Percentiles rank a stretch among this genome's conserved stretches.
phyloP scores from a whole-genome alignment of 495 filamentous ascomycete species.

The Entonaema liquescens region DNA sequence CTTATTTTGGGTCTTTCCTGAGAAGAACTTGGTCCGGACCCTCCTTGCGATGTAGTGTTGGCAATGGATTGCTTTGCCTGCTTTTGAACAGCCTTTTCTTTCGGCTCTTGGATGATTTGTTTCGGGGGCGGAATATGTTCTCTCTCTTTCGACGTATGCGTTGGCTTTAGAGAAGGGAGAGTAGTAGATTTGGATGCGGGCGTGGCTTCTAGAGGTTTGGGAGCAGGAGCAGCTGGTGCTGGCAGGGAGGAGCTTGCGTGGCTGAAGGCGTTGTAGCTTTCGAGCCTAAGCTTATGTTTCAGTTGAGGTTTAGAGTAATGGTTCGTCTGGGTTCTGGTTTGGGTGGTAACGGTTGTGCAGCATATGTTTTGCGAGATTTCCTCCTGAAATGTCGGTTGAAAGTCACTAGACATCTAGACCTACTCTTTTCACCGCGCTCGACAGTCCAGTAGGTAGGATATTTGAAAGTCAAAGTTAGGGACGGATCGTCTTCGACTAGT shows the following conservation, averaged over 20 bases:
- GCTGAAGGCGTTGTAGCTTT: constrained; percentile 31
- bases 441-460: constrained; percentile 78
- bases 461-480: constrained; percentile 68
- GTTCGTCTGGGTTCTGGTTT: constrained; percentile 46
- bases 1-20: constrained; percentile 32
- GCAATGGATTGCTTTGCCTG: constrained; percentile 13
- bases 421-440: constrained; percentile 53
- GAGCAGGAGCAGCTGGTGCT: constrained; percentile 6
- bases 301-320: constrained; percentile 43
- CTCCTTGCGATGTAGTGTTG: constrained; percentile 2
- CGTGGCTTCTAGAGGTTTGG: constrained; percentile 19
- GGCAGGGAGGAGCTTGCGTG: constrained; percentile 22
- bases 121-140: constrained; percentile 8
- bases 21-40: constrained; percentile 8
- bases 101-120: constrained; percentile 15
- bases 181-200: constrained; percentile 24
- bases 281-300: constrained; percentile 27
- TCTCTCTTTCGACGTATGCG: constrained; percentile 17
- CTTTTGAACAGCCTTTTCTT: constrained; percentile 15
- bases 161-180: constrained; percentile 13
- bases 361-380: constrained; percentile 40
- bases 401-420: constrained; percentile 42
- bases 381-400: constrained; percentile 50
- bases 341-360: constrained; percentile 24
- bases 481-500: constrained; percentile 73